Conservation (phyloP, 2,329 filamentous ascomycete species). For the Diaporthe ilicicola region DNA sequence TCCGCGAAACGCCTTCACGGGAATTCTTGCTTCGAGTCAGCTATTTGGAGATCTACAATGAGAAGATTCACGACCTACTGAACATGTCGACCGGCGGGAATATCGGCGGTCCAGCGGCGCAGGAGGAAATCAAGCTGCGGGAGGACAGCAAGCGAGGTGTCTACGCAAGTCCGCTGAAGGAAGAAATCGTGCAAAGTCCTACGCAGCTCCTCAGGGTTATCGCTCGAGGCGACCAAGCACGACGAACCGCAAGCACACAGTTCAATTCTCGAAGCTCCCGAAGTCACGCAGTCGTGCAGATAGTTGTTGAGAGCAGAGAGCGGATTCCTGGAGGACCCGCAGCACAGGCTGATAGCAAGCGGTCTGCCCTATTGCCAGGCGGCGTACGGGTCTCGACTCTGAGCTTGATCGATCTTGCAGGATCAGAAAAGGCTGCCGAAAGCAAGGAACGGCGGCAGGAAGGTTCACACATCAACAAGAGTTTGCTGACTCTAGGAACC, state of each 20-base stretch:
- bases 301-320: conserved; percentile 96
- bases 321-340: conserved; percentile 67
- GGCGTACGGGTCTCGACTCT: conserved; percentile 95
- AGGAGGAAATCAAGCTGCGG: conserved; percentile 96
- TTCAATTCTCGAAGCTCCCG: conserved; percentile 97
- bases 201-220: conserved; percentile 96
- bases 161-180: conserved; percentile 94
- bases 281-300: conserved; percentile 98
- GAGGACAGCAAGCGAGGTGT: conserved; percentile 97
- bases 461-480: conserved; percentile 99
- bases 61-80: conserved; percentile 93
- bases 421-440: conserved; percentile 95
- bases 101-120: conserved; percentile 61
- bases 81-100: conserved; percentile 73
- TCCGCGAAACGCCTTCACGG: conserved; percentile 91
- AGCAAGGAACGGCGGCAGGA: conserved; percentile 93
- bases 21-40: conserved; percentile 96
- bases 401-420: conserved; percentile 94
- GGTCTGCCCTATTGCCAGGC: conserved; percentile 77
- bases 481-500: conserved; percentile 90
- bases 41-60: conserved; percentile 99
- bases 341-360: conserved; percentile 64
- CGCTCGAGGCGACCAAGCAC: conserved; percentile 88
- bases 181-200: conserved; percentile 98
- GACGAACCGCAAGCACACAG: conserved; percentile 92